Base-by-base conservation (phyloP, 768 basidiomycete species). In the Coprinellus aureogranulatus region DNA sequence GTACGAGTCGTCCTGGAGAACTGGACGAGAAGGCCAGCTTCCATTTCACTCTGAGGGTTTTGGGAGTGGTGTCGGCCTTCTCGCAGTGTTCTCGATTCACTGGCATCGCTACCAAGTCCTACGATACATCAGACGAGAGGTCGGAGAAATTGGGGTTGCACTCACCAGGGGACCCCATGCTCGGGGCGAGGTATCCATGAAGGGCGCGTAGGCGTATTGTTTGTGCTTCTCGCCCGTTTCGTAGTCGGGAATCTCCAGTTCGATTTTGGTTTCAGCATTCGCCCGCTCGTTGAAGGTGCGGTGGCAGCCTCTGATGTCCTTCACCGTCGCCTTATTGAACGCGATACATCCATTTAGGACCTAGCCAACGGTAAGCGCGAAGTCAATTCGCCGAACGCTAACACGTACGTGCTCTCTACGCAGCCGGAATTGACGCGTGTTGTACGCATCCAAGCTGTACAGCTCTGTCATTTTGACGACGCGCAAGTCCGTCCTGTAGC, bases 21-120 rank as follows among this genome's bases (percentile, higher is more conserved):
- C 60, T 60, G 12, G 68, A 69, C 0, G 70, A 67, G 37, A 67
- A 72, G 2, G 66, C 64, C 27, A 77, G 60, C 2, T 69, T 70
- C 74, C 74, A 75, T 10, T 62, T 67, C 9, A 77, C 60, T 22
- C 72, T 64, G 26, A 77, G 57, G 26, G 57, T 67, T 20, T 69
- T 65, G 31, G 9, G 30, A 14, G 16, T 51, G 52, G 27, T 67
- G 68, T 16, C 20, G 44, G 26, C 25, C n/a, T 37, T 20, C 9
- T n/a, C n/a, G 31, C 50, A 72, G 20, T 63, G 59, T 61, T 74
- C 67, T 3, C 75, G 67, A 34, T 70, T 64, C 1, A 76, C 65
- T 22, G 74, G 72, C 25, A 72, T 59, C 1, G 66, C 62, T 9
- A 72, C 52, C 23, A 73, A 62, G 50, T 75, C 72, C 74, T 75